Base-by-base conservation (phyloP, 2,329 filamentous ascomycete species). In the Scedosporium dehoogii region DNA sequence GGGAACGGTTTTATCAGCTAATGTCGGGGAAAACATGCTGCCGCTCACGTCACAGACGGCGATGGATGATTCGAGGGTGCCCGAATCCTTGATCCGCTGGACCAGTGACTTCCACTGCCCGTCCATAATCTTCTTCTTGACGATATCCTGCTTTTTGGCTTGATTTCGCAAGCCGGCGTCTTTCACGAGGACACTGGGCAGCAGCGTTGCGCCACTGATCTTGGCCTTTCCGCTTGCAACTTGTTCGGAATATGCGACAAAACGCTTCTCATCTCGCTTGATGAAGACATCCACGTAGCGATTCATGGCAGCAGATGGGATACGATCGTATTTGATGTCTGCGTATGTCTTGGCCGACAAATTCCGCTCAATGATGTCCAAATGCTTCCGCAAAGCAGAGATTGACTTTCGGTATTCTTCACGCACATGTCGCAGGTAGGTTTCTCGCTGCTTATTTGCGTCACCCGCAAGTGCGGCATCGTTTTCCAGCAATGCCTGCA, bases 21-120 rank as follows among this genome's bases (percentile, higher is more conserved):
- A 78, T 0, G 0, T 3, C 0, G 77, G 75, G 0, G 0, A 0
- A 0, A 0, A 0, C 83, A 86, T 86, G 46, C 80, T 83, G 4
- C 78, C 79, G 6, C 79, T 83, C 6, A 85, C 81, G 63, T 86
- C 83, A 63, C 81, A 84, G 9, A 86, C 75, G 1, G 83, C 82
- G 41, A 86, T 82, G 63, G 78, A 77, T 16, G 77, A 79, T 16
- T 78, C 72, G 6, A 86, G 71, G 0, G 73, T 78, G 2, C 83
- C 83, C 2, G 78, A 81, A 64, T 85, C 80, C 58, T 77, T 79
- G 69, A 85, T 78, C 2, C 83, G 78, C 69, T 83, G 74, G n/a
- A 86, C 81, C 0, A 86, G 73, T 0, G 79, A 73, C 7, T 80
- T 80, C 84, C 83, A 86, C 67, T 86, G 83, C 0, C 74, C 76